These are phyloP conservation scores for Penicillium sp. DNA, from an alignment of 2,329 filamentous ascomycete genomes.

Conservation along the genomic window DNA sequence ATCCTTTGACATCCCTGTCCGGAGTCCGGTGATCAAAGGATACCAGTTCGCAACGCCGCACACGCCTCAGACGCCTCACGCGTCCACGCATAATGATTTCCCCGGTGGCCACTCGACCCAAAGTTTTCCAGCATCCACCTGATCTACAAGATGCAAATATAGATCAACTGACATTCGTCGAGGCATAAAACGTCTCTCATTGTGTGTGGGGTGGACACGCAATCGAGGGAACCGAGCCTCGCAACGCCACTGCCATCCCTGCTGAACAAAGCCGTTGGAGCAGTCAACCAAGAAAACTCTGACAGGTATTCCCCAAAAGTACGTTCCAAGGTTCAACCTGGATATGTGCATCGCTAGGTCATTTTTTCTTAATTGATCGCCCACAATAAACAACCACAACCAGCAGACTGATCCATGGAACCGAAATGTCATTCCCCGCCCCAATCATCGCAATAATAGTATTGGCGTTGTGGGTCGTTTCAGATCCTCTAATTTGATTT, in stretches of 20 bases:
- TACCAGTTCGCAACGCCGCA: background rate
- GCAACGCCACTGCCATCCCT: background rate
- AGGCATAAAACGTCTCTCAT: background rate
- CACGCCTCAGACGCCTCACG: background rate
- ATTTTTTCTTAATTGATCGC: background rate
- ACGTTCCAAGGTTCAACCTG: background rate
- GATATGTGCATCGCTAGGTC: background rate
- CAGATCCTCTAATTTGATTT: constrained; percentile 1
- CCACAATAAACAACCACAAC: constrained; percentile 21
- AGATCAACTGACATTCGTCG: background rate
- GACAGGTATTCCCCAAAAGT: constrained; percentile 2
- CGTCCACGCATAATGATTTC: background rate
- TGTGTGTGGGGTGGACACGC: constrained; percentile 2
- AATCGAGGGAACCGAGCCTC: background rate
- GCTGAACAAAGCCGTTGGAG: background rate
- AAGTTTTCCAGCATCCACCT: background rate
- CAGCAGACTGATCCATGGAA: constrained; percentile 13
- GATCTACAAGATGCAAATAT: background rate
- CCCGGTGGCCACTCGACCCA: background rate
- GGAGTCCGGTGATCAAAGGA: background rate
- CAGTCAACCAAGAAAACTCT: background rate
- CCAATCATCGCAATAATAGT: background rate
- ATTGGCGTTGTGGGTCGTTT: constrained; percentile 3
- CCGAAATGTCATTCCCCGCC: background rate
- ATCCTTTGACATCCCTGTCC: background rate